Base-by-base conservation (phyloP, 2,329 filamentous ascomycete genomes). In the Helicocarpus griseus region DNA sequence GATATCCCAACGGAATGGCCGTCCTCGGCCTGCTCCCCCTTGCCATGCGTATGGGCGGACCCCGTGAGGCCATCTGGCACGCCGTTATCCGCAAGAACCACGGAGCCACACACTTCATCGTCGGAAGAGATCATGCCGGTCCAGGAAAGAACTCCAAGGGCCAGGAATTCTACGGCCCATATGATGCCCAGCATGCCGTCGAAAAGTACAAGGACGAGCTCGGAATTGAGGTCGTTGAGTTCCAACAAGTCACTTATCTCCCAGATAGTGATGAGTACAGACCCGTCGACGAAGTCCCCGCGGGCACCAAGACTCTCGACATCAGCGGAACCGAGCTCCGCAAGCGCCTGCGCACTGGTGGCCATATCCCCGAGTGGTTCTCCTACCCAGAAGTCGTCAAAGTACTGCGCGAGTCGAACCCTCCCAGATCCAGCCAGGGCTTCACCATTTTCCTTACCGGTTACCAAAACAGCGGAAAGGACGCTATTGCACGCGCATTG, bases 81-180 rank as follows among this genome's bases (percentile, higher is more conserved):
- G 93, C 93, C 66, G 95, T 98, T 65, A 98, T 98, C 79, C 89
- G 93, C 69, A 98, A 97, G 85, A 98, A 98, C 75, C 90, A 96
- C 76, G 93, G 93, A 64, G 89, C 91, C 45, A 97, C 93, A 14
- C 93, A 98, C 80, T 98, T 98, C 79, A 98, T 98, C 64, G 90
- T 98, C 59, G 93, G 93, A 55, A 89, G 93, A 76, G 93, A 98
- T 75, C 93, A 98, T 74, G 93, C 93, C 59, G 93, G 93, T 47
- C 93, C 93, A 41, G 93, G 93, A 66, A 96, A 95, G 82, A 97
- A 97, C 83, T 94, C 88, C 78, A 83, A 91, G 75, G 93, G 93
- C 54, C 83, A 87, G 63, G 93, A 98, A 69, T 94, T 96, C 77
- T 98, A 98, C 73, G 93, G 93, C 48, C 90, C 93, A 29, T 98